Base-by-base conservation (phyloP, 1,284 basidiomycete genomes). In the Austroboletus olivaceoglutinosus region DNA sequence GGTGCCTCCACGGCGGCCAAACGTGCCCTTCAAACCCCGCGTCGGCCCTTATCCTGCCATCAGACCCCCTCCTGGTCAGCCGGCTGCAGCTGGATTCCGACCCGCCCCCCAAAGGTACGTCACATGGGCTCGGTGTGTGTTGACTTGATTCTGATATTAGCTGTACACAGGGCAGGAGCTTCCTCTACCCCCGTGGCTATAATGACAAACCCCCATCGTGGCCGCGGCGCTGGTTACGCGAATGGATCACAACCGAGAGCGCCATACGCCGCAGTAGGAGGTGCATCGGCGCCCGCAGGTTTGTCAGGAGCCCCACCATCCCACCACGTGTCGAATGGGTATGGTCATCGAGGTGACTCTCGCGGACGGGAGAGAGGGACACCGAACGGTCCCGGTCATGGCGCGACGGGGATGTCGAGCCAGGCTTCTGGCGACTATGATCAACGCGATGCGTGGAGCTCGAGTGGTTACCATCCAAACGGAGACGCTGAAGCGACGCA, bases 191-290 rank as follows among this genome's bases (percentile, higher is more conserved):
- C 72, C 12, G 69, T 81, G 10, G 71, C 74, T 21, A 82, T 86
- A 42, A 78, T 84, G 82, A 68, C 78, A 5, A 91, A 92, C 61
- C 89, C 86, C 1, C 83, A 85, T 61, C 74, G 83, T 45, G 80
- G 75, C n/a, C 70, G 75, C n/a, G 70, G 68, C 2, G 1, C 34
- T 43, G 47, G 53, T 40, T 37, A 47, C 33, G 22, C 33, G 16
- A 57, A 53, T 18, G 49, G 45, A 48, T 8, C 30, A 5, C 51
- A 50, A 19, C 19, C 50, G 12, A 46, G 31, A 22, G 49, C 31
- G 38, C 43, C 57, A 0, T 53, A 62, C 12, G 45, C 54, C 13
- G 2, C 44, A 6, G 46, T n/a, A 25, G 53, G 52, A 36, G 29
- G 19, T 9, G 2, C 40, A 18, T 33, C 38, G 5, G 19, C 34